Evolutionary conservation across 768 basidiomycete species (phyloP), one percentile per base, ranked within the genome.

Genomic region (Boletus bicolor): DNA sequence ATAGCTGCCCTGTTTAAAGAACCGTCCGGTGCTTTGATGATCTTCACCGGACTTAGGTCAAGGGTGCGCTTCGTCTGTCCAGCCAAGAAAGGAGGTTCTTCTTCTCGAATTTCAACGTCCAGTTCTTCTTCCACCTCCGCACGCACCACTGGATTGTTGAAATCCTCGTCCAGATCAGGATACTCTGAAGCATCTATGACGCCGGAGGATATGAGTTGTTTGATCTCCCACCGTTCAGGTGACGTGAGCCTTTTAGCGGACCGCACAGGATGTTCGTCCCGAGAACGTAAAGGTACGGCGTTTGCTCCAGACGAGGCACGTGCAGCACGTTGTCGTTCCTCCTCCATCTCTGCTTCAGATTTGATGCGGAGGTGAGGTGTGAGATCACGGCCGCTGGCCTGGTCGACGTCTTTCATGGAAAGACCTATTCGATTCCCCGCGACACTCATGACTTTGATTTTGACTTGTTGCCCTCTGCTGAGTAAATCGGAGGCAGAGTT

Each of bases 201-300:
- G 42, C 97, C 97, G 32, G 94, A 97, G 1, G 97, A 91, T 53
- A 98, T 97, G 54, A 99, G 83, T 70, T 98, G 97, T 72, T 98
- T 98, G 73, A 99, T 95, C 76, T 99, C 97, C 94, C 97, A 99
- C 30, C 97, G 85, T 72, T 99, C 97, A 1, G 97, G 97, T 7
- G 91, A 94, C 1, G 95, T 95, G 54, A 98, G 76, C 15, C 96
- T 83, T 67, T 93, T 94, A 0, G 93, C 92, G 3, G 89, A 91
- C 34, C 86, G 83, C 15, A 85, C 80, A 44, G 65, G 77, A 73
- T 60, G 80, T 58, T 69, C 73, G 68, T 69, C 81, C 69, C 62
- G 82, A 64, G 66, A 82, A 71, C 77, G 79, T 15, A 98, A 77
- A 2, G 95, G 92, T 21, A 95, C 78, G 15, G 93, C 83, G 64